Percentiles rank a stretch among this genome's conserved stretches.
These are phyloP conservation scores for Fabrea salina DNA, from an alignment of 169 alveolate genomes.

Conservation along the genomic window DNA sequence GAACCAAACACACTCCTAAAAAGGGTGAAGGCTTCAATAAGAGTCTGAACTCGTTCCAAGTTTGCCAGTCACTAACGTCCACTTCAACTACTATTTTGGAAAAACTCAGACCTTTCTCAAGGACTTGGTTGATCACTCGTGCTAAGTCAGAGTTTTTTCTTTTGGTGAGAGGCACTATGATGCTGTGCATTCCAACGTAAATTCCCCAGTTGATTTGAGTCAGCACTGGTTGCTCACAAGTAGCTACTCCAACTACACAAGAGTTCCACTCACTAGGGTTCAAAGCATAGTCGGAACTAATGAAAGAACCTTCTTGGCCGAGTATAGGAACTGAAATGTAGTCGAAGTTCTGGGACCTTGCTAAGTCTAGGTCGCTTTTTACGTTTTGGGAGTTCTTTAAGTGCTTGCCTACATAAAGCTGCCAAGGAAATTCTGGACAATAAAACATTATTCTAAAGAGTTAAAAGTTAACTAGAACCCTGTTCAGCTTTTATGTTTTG, in stretches of 20 bases:
- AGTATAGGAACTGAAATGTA: slow-evolving; percentile 37
- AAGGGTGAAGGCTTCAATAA: slow-evolving; percentile 18
- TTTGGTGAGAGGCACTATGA: slow-evolving; percentile 40
- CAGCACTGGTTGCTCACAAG: slow-evolving; percentile 38
- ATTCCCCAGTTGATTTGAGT: slow-evolving; percentile 43
- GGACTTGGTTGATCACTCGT: slow-evolving; percentile 36
- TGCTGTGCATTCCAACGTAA: slow-evolving; percentile 37
- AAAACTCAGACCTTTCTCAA: slow-evolving; percentile 25
- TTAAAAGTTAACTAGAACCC: neutral
- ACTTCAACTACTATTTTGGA: slow-evolving; percentile 33
- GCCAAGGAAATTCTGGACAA: slow-evolving; percentile 50
- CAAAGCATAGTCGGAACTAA: slow-evolving; percentile 36
- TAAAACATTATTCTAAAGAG: slow-evolving; percentile 6
- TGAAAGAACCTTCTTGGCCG: slow-evolving; percentile 28
- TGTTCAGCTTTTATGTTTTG: slow-evolving; percentile 14
- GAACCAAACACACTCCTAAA: slow-evolving; percentile 25
- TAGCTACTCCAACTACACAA: slow-evolving; percentile 34
- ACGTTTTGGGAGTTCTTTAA: slow-evolving; percentile 11
- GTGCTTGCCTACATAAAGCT: slow-evolving; percentile 48
- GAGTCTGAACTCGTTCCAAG: slow-evolving; percentile 38
- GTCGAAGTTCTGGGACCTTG: slow-evolving; percentile 29
- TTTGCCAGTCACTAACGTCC: slow-evolving; percentile 23
- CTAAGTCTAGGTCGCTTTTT: neutral
- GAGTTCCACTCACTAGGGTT: slow-evolving; percentile 34
- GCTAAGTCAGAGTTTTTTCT: slow-evolving; percentile 37